Conservation (phyloP, 2,329 filamentous ascomycete species). For the Penicillium thymicola region DNA sequence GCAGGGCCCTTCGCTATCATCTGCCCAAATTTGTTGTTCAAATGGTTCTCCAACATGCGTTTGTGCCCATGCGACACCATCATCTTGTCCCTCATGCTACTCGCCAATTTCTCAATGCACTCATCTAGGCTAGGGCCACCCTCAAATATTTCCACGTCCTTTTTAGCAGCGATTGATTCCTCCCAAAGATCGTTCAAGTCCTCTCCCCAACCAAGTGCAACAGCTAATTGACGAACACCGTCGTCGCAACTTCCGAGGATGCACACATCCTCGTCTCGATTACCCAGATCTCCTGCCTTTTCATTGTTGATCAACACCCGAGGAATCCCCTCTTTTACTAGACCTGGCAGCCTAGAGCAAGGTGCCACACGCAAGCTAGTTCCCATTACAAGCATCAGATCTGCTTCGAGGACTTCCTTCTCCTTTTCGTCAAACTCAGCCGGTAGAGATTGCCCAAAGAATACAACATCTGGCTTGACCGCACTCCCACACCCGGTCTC, state of each 20-base stretch:
- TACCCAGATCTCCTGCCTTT: constrained; percentile 70
- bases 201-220: constrained; percentile 71
- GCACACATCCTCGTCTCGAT: constrained; percentile 69
- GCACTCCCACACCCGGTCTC: constrained; percentile 61
- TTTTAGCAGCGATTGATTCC: constrained; percentile 55
- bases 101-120: constrained; percentile 50
- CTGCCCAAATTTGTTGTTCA: constrained; percentile 22
- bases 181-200: constrained; percentile 73
- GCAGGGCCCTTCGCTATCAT: constrained; percentile 3
- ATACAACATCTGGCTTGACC: constrained; percentile 83
- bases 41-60: constrained; percentile 30
- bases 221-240: constrained; percentile 68
- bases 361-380: constrained; percentile 78
- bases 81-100: constrained; percentile 48
- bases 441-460: constrained; percentile 71
- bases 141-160: constrained; percentile 42
- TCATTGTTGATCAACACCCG: constrained; percentile 79
- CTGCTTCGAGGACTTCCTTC: constrained; percentile 54
- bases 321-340: constrained; percentile 57
- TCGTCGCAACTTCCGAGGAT: constrained; percentile 72
- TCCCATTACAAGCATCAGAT: constrained; percentile 72
- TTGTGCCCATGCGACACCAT: constrained; percentile 41
- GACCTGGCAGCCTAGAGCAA: constrained; percentile 69
- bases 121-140: constrained; percentile 49
- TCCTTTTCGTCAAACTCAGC: constrained; percentile 56